Evolutionary conservation across 768 basidiomycete species (phyloP).

Genomic region (Amanita pseudoporphyria): DNA sequence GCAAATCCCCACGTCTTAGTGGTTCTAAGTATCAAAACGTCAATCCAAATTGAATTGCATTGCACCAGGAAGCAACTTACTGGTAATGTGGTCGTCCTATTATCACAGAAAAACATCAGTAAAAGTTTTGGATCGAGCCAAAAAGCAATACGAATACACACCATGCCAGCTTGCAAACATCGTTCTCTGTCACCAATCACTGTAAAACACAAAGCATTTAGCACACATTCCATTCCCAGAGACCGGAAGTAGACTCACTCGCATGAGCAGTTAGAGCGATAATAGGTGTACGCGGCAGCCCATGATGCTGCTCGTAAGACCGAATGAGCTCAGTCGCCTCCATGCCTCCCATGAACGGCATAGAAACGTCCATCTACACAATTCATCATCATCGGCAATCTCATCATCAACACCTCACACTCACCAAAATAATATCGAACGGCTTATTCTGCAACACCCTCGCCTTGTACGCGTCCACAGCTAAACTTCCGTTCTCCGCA

Average conservation of each 20-base stretch:
- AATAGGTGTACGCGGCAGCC: slow-evolving; percentile 73
- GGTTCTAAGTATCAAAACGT: slow-evolving; percentile 42
- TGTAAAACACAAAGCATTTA: slow-evolving; percentile 18
- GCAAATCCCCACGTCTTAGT: slow-evolving; percentile 64
- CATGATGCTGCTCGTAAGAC: slow-evolving; percentile 66
- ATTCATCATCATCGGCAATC: slow-evolving; percentile 4
- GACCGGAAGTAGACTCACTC: slow-evolving; percentile 45
- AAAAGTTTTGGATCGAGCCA: background rate
- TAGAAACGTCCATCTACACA: slow-evolving; percentile 90
- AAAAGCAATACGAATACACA: slow-evolving; percentile 12
- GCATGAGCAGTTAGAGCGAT: slow-evolving; percentile 97
- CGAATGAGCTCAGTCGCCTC: slow-evolving; percentile 93
- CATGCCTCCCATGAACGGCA: slow-evolving; percentile 99
- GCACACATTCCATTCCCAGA: slow-evolving; percentile 7
- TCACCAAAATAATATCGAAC: slow-evolving; percentile 86
- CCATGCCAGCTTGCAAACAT: slow-evolving; percentile 42
- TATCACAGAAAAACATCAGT: background rate
- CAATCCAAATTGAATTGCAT: background rate
- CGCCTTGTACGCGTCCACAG: slow-evolving; percentile 85
- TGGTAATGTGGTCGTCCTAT: slow-evolving; percentile 71
- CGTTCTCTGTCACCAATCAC: slow-evolving; percentile 72
- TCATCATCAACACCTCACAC: slow-evolving; percentile 19
- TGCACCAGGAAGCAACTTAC: slow-evolving; percentile 28
- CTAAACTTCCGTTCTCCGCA: slow-evolving; percentile 93
- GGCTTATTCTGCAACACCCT: slow-evolving; percentile 60